Base-by-base conservation (phyloP, 139 green algal species). In the Picochlorum costavermella region DNA sequence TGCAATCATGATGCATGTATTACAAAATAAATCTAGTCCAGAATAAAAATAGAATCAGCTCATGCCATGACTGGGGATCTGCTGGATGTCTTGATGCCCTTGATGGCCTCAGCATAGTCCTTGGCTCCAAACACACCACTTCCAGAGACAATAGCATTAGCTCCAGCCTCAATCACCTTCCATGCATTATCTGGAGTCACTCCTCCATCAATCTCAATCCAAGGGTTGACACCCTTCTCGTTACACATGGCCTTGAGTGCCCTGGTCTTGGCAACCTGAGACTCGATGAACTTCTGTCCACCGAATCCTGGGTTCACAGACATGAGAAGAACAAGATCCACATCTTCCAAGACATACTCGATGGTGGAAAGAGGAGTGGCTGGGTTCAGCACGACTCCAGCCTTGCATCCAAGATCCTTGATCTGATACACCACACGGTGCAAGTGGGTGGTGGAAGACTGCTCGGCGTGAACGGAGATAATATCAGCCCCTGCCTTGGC, bases 401-500 rank as follows among this genome's bases (percentile, higher is more conserved):
- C 89, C 77, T 96, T 92, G 78, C 73, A 87, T 44, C 94, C 94
- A 29, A 98, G 79, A 64, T 97, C 90, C 86, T 98, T 98, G 82
- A 98, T 96, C 86, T 90, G 81, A 81, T 94, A 88, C 37, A 99
- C 28, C 2, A 77, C 80, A 59, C 94, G 76, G 83, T 99, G 88
- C 68, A 99, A 79, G 79, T 99, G 94, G 81, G 92, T 97, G 65
- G 93, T 98, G 45, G 92, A 81, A 1, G 82, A 66, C 20, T 75
- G 49, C 84, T 99, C 94, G 45, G 64, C 71, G 74, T 99, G 94
- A 6, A 99, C 87, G 53, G 81, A 94, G 78, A 99, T 94, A 78
- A 98, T 99, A 80, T 99, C 94, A 55, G 92, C 88, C 40, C 94
- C 94, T n/a, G 94, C 94, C 83, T 98, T 97, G 68, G 81, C 83